Base-by-base conservation (phyloP, 106 monocot species). In the Acorus calamus region DNA sequence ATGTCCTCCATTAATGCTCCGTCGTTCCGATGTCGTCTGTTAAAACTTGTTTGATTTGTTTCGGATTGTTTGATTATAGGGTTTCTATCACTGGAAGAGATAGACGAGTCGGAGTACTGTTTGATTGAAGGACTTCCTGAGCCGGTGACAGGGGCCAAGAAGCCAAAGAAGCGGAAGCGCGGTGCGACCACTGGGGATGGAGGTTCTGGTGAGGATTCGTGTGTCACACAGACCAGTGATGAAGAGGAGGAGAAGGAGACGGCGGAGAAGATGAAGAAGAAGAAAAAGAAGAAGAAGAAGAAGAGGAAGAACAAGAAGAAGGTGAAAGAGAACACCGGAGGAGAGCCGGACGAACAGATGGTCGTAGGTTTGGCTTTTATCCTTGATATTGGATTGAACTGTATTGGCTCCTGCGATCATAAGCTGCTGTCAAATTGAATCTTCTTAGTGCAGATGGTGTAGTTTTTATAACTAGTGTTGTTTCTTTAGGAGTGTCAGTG, bases 61-160 rank as follows among this genome's bases (percentile, higher is more conserved):
- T 3, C 50, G 46, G 65, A 4, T 43, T 13, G 7, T 12, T 71
- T 67, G 41, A 8, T 45, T 10, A 8, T 42, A 94, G 94, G 94
- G 4, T 96, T 96, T 69, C 71, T 96, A 5, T 80, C 84, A 3
- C 60, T 96, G 71, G 90, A 96, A 53, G 94, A 96, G 82, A 84
- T 96, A 4, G 90, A 96, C 56, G 94, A 87, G 14, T 59, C 76
- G 50, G 90, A 90, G 11, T 90, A 82, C 58, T 75, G 84, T 52
- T 59, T 83, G 9, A 56, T 82, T 4, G 75, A 73, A 4, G 83
- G 69, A 49, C 41, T 53, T 14, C 44, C 50, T 50, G 79, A 70
- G 9, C 45, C 50, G 1, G 43, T 43, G 7, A 61, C 8, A 6
- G 72, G 47, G 59, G 53, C 53, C 42, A 68, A 44, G 8, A 56